These are phyloP conservation scores for Penicillium arizonense DNA, from an alignment of 495 filamentous ascomycete species.

Conservation along the genomic window DNA sequence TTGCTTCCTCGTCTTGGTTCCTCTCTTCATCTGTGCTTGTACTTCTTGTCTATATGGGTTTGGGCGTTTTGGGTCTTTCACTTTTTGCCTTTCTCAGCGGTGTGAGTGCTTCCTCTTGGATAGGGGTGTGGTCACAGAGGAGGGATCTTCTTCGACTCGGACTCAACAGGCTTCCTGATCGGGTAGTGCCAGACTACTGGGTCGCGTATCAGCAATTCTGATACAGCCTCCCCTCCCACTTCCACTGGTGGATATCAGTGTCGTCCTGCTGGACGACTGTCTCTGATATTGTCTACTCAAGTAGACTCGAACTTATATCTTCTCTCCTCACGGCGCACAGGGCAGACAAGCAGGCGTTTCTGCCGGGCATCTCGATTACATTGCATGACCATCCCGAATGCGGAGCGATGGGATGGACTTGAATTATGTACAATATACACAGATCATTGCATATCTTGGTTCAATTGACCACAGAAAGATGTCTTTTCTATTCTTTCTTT, in stretches of 20 bases:
- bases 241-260: not conserved
- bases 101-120: not conserved
- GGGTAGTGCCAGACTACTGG: not conserved
- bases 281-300: not conserved
- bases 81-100: conserved; percentile 7
- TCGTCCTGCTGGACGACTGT: not conserved
- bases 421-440: conserved; percentile 27
- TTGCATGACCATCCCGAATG: conserved; percentile 23
- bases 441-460: conserved; percentile 12
- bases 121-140: not conserved
- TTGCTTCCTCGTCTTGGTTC: not conserved
- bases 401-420: conserved; percentile 16
- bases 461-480: conserved; percentile 5
- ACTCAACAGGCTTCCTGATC: not conserved
- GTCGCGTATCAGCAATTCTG: no score
- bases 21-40: conserved; percentile 9
- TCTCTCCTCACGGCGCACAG: conserved; percentile 27
- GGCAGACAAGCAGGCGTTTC: conserved; percentile 23
- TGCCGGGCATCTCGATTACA: conserved; percentile 22
- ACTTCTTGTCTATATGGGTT: conserved; percentile 23
- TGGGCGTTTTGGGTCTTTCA: conserved; percentile 16
- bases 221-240: not conserved
- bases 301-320: not conserved
- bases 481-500: not conserved
- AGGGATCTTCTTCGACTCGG: not conserved